Conservation (phyloP, 2,329 filamentous ascomycete species). For the Fusarium staphyleae region DNA sequence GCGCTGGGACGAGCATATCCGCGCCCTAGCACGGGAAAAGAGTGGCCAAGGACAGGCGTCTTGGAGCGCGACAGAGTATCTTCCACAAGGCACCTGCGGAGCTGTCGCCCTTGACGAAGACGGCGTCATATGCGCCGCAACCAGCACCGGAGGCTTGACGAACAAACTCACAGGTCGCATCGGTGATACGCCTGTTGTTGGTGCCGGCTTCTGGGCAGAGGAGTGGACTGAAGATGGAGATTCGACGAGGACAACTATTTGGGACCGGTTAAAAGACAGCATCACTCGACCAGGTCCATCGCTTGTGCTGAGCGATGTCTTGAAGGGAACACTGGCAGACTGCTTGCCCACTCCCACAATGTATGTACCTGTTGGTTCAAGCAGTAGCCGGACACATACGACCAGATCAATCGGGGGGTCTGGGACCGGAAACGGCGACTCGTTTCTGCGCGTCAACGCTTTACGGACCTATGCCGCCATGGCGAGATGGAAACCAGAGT, state of each 20-base stretch:
- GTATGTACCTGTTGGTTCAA: conserved; percentile 39
- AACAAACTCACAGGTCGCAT: conserved; percentile 88
- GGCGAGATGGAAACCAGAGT: conserved; percentile 64
- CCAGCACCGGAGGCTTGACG: conserved; percentile 78
- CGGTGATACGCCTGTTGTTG: conserved; percentile 84
- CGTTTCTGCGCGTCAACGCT: conserved; percentile 77
- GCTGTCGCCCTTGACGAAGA: conserved; percentile 81
- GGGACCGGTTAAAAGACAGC: conserved; percentile 24
- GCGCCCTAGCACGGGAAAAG: conserved; percentile 61
- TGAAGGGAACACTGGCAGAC: conserved; percentile 62
- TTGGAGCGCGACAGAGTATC: conserved; percentile 69
- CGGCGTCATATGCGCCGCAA: conserved; percentile 74
- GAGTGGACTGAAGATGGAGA: conserved; percentile 69
- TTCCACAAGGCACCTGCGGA: conserved; percentile 85
- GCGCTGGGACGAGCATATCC: conserved; percentile 79
- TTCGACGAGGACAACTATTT: conserved; percentile 33
- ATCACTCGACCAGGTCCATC: conserved; percentile 18
- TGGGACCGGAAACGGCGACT: conserved; percentile 88
- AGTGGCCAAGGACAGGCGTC: conserved; percentile 50
- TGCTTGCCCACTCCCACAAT: conserved; percentile 62
- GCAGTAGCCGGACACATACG: conserved; percentile 17
- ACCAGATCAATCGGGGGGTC: conserved; percentile 66
- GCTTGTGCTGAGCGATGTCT: conserved; percentile 42
- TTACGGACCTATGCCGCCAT: conserved; percentile 76
- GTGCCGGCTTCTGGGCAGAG: conserved; percentile 90